Evolutionary conservation across 2,329 filamentous ascomycete genomes (phyloP).

Genomic region (Aspergillus sp.): DNA sequence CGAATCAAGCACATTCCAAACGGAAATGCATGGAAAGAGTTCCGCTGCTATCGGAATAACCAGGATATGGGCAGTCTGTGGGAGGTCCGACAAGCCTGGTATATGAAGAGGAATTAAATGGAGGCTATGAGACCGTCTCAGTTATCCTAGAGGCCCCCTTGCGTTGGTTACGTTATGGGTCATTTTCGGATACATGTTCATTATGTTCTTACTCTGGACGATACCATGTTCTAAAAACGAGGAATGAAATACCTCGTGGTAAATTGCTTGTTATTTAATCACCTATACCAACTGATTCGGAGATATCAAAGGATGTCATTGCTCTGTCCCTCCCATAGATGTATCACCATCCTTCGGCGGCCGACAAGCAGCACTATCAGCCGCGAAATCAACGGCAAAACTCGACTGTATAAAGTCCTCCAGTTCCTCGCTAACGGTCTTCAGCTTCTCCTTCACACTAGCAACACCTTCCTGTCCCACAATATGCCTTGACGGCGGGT

Average conservation of each 20-base stretch:
- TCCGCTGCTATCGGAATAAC: conserved; percentile 38
- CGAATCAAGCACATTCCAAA: conserved; percentile 25
- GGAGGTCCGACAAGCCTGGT: conserved; percentile 39
- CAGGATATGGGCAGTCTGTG: conserved; percentile 42
- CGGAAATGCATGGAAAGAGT: conserved; percentile 39
- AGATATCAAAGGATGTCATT: conserved; percentile 9
- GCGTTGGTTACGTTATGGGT: no score
- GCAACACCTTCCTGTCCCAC: conserved; percentile 82
- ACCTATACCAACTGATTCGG: not conserved
- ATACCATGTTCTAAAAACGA: no score
- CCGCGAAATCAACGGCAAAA: conserved; percentile 62
- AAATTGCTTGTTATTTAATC: no score
- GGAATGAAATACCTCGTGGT: no score
- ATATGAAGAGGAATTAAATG: conserved; percentile 14
- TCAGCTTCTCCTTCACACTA: conserved; percentile 90
- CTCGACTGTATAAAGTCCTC: conserved; percentile 95
- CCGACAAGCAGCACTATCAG: conserved; percentile 22
- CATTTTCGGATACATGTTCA: no score
- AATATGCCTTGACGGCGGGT: conserved; percentile 88
- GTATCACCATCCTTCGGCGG: conserved; percentile 12
- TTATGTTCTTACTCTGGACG: no score
- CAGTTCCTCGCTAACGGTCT: conserved; percentile 90
- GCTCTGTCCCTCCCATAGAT: conserved; percentile 6
- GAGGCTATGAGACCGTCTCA: no score
- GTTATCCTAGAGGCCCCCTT: no score